phyloP scores from a whole-genome alignment of 1,139 yeast species.

The Protomyces inouyei region DNA sequence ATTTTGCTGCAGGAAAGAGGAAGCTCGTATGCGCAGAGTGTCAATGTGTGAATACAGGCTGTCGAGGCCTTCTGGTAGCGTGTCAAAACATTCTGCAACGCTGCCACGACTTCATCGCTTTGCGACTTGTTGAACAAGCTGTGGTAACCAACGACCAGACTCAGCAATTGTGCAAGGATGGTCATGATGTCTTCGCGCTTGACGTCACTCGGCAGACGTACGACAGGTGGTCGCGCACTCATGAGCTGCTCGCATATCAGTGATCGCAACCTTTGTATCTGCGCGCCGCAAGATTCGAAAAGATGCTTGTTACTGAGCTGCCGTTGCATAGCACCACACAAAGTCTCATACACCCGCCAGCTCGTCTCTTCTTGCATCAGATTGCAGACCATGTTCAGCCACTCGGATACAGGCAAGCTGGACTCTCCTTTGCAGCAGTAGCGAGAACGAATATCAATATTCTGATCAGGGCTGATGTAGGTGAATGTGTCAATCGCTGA shows the following conservation, averaged over 20 bases:
- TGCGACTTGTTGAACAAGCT: constrained; percentile 55
- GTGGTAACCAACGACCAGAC: constrained; percentile 63
- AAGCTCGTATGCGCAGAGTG: constrained; percentile 74
- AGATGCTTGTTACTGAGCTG: constrained; percentile 62
- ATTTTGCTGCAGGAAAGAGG: constrained; percentile 69
- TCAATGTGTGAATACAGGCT: constrained; percentile 61
- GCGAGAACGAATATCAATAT: constrained; percentile 2
- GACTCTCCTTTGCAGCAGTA: neutral
- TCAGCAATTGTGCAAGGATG: constrained; percentile 51
- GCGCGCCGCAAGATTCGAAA: constrained; percentile 47
- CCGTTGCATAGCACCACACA: constrained; percentile 65
- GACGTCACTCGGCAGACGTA: constrained; percentile 49
- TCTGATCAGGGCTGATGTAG: constrained; percentile 8
- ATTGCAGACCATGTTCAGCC: constrained; percentile 25
- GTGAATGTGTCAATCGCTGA: neutral
- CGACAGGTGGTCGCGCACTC: constrained; percentile 25
- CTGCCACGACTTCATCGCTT: constrained; percentile 63
- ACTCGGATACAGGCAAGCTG: neutral
- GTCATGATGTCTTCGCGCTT: constrained; percentile 63
- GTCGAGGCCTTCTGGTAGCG: constrained; percentile 77
- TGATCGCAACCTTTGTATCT: constrained; percentile 47
- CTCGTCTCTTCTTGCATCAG: constrained; percentile 43
- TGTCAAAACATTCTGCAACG: constrained; percentile 59
- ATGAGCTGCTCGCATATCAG: constrained; percentile 55
- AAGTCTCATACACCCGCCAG: constrained; percentile 68